phyloP scores from a whole-genome alignment of 78 protist species.

The Protostelium mycophagum region DNA sequence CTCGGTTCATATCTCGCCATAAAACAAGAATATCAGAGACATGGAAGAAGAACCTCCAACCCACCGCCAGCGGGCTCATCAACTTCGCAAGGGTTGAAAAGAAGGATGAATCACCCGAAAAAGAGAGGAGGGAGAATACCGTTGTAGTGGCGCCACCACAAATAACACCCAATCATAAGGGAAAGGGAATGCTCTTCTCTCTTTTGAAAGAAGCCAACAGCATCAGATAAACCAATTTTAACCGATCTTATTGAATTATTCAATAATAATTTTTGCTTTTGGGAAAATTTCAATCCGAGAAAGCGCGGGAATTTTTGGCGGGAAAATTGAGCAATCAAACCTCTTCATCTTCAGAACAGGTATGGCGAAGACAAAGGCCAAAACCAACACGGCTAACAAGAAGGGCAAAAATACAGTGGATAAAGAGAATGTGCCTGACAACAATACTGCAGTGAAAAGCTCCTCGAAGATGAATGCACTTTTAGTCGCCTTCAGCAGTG shows the following conservation, averaged over 20 bases:
- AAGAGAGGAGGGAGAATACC: too few relatives aligned
- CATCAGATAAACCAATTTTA: too few relatives aligned
- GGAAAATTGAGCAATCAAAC: background rate
- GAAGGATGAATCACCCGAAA: too few relatives aligned
- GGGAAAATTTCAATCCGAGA: too few relatives aligned
- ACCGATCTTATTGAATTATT: too few relatives aligned
- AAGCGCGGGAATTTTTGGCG: too few relatives aligned
- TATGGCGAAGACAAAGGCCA: background rate
- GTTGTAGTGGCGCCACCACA: too few relatives aligned
- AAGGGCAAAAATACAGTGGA: background rate
- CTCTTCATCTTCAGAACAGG: background rate
- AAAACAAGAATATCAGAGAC: background rate
- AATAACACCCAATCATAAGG: too few relatives aligned
- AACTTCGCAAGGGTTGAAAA: too few relatives aligned
- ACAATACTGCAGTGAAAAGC: background rate
- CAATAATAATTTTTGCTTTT: too few relatives aligned
- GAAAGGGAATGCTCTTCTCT: too few relatives aligned
- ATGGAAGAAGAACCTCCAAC: background rate
- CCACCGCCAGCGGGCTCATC: background rate
- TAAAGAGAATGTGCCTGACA: background rate
- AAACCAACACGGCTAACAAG: background rate
- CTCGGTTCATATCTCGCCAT: background rate
- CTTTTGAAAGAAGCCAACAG: too few relatives aligned
- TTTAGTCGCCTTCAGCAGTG: background rate
- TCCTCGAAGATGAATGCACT: background rate